Percentiles rank a stretch among this genome's conserved stretches.
Evolutionary conservation across 2,329 filamentous ascomycete species (phyloP).

Genomic region (Diaporthe ilicicola): DNA sequence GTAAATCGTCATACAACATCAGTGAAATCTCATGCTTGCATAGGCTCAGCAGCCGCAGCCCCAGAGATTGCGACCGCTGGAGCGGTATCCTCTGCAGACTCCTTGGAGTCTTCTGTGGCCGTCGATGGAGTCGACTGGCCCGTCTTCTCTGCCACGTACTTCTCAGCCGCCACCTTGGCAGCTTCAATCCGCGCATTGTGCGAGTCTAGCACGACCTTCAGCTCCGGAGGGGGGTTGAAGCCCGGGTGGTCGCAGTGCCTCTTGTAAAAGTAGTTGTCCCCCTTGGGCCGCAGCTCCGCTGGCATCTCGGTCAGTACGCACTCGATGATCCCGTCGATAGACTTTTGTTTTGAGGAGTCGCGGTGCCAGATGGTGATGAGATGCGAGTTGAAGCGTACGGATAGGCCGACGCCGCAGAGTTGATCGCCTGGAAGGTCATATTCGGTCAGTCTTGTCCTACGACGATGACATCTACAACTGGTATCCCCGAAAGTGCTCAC

Average conservation of each 20-base stretch:
- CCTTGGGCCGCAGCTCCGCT: conserved; percentile 75
- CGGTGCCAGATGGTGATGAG: conserved; percentile 89
- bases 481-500: conserved; percentile 52
- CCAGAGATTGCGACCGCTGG: conserved; percentile 10
- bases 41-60: conserved; percentile 1
- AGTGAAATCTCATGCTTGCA: conserved; percentile 11
- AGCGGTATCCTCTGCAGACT: conserved; percentile 2
- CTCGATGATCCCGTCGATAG: conserved; percentile 76
- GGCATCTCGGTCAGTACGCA: conserved; percentile 79
- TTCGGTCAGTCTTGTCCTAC: background rate
- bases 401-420: conserved; percentile 88
- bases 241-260: conserved; percentile 88
- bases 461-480: background rate
- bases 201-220: conserved; percentile 66
- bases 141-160: conserved; percentile 27
- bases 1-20: background rate
- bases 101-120: conserved; percentile 2
- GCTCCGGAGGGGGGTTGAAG: conserved; percentile 72
- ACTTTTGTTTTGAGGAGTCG: conserved; percentile 80
- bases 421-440: conserved; percentile 69
- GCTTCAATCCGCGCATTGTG: conserved; percentile 57
- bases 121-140: conserved; percentile 21
- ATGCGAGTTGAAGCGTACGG: conserved; percentile 70
- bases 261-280: conserved; percentile 83
- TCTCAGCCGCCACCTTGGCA: conserved; percentile 39